Conservation (phyloP, 305 asterid genomes). For the Fraxinus sp. region DNA sequence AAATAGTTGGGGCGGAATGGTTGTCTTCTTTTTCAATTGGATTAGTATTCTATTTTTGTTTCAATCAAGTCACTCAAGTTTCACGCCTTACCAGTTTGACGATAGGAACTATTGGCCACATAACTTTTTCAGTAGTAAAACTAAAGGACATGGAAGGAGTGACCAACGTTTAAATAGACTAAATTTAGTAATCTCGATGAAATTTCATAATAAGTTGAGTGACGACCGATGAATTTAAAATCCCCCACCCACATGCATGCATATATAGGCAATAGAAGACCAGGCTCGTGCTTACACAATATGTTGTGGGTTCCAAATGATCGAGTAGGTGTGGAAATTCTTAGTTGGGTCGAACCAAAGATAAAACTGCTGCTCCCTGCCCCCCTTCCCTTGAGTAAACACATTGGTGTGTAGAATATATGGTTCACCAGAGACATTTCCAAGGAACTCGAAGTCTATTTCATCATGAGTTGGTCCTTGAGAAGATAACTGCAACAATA, state of each 20-base stretch:
- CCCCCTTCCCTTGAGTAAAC: constrained; percentile 69
- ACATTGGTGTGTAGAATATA: constrained; percentile 81
- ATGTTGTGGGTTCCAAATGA: constrained; percentile 61
- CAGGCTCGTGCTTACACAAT: constrained; percentile 49
- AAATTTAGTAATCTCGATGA: neutral
- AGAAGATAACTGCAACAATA: constrained; percentile 64
- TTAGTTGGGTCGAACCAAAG: constrained; percentile 87
- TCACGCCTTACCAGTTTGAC: no score
- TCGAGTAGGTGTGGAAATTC: constrained; percentile 76
- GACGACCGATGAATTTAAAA: neutral
- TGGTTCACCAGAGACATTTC: constrained; percentile 69
- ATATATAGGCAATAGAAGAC: neutral
- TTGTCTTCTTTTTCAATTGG: neutral
- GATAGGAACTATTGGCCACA: no score
- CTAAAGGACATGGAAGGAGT: neutral
- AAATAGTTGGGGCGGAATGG: neutral
- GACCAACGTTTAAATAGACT: neutral
- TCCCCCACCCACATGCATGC: neutral
- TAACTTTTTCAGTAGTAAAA: neutral
- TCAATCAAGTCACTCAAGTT: neutral
- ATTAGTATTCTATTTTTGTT: neutral
- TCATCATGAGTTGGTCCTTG: constrained; percentile 82
- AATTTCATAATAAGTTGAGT: neutral
- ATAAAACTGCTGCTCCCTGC: constrained; percentile 75
- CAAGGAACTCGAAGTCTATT: constrained; percentile 83